A percentile compares a stretch with the other conserved stretches of the same genome.
Conservation (phyloP, 768 basidiomycete species). For the Suillus luteus region DNA sequence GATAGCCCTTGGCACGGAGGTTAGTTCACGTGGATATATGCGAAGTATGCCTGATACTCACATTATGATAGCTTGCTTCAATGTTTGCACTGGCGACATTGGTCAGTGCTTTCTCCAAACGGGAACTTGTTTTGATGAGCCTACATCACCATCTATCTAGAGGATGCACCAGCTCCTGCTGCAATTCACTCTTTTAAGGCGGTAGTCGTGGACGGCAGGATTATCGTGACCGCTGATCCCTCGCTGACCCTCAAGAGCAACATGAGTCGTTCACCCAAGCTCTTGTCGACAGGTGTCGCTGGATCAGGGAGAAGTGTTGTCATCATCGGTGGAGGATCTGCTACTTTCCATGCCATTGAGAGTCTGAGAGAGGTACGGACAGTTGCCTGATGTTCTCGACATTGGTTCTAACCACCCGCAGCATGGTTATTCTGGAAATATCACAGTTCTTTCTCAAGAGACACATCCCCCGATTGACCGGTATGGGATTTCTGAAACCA, state of each 20-base stretch:
- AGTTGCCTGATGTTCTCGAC: neutral
- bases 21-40: slow-evolving; percentile 29
- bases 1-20: slow-evolving; percentile 89
- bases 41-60: slow-evolving; percentile 2
- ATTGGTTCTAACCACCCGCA: slow-evolving; percentile 30
- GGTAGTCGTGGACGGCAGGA: slow-evolving; percentile 67
- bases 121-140: neutral
- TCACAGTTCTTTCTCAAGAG: slow-evolving; percentile 83
- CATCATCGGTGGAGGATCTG: slow-evolving; percentile 86
- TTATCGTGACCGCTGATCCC: slow-evolving; percentile 73
- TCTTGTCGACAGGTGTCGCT: slow-evolving; percentile 48
- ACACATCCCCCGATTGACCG: slow-evolving; percentile 82
- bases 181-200: slow-evolving; percentile 80
- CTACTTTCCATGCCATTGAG: slow-evolving; percentile 74
- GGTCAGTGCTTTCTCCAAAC: slow-evolving; percentile 41
- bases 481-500: slow-evolving; percentile 33
- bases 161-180: slow-evolving; percentile 86
- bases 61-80: slow-evolving; percentile 72
- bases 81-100: slow-evolving; percentile 81
- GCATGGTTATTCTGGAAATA: slow-evolving; percentile 77
- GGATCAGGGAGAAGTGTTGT: slow-evolving; percentile 67
- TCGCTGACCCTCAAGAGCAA: slow-evolving; percentile 65
- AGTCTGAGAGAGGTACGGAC: slow-evolving; percentile 73
- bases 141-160: slow-evolving; percentile 39
- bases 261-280: slow-evolving; percentile 59